A percentile compares a stretch with the other conserved stretches of the same genome.
Evolutionary conservation across 306 rosid species (phyloP).

Genomic region (Prunus kanzakura): DNA sequence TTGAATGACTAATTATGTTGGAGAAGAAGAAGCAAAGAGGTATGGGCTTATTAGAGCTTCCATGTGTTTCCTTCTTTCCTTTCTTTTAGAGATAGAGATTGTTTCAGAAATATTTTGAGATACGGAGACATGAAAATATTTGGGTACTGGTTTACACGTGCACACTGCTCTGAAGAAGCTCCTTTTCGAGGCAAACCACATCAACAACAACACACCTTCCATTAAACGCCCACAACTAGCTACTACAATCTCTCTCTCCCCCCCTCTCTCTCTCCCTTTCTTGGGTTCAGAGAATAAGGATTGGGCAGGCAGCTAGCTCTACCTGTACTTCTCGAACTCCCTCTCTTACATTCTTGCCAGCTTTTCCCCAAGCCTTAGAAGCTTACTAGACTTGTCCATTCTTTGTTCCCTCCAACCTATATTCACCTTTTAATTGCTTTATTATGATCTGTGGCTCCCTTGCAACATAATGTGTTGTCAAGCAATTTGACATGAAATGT

Average conservation of each 20-base stretch:
- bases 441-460: too few relatives aligned
- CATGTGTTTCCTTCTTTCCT: constrained; percentile 6
- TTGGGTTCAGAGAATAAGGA: constrained; percentile 23
- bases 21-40: constrained; percentile 27
- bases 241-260: constrained; percentile 9
- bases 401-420: neutral
- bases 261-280: constrained; percentile 15
- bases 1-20: neutral
- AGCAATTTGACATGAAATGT: too few relatives aligned
- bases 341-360: neutral
- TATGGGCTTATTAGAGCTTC: constrained; percentile 25
- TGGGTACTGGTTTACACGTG: constrained; percentile 73
- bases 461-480: too few relatives aligned
- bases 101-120: constrained; percentile 2
- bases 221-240: constrained; percentile 56
- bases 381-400: neutral
- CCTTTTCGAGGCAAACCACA: constrained; percentile 71
- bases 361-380: constrained; percentile 2
- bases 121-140: constrained; percentile 37
- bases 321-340: too few relatives aligned
- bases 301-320: constrained; percentile 5
- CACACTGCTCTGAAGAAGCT: constrained; percentile 66
- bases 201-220: constrained; percentile 25
- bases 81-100: constrained; percentile 3
- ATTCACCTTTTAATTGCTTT: neutral